Base-by-base conservation (phyloP, 1,284 basidiomycete genomes). In the Pseudozyma tsukubaensis region DNA sequence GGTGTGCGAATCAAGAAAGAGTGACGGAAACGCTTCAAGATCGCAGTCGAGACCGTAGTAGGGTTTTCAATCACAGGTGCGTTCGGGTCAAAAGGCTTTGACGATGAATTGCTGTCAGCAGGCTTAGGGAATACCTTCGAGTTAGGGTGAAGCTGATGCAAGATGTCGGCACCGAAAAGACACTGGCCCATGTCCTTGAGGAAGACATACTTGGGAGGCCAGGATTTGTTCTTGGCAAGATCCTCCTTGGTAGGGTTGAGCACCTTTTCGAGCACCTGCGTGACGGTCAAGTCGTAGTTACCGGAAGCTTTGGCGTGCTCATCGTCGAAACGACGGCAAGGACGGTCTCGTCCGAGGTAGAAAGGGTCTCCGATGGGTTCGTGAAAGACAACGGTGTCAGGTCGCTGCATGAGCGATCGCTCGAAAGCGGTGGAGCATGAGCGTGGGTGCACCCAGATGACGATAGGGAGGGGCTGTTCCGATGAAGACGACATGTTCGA, bases 121-220 rank as follows among this genome's bases (percentile, higher is more conserved):
- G 64, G 53, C 13, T 60, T 59, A n/a, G 72, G 76, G 62, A 78
- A 82, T 10, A 78, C 71, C 24, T 69, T 72, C 19, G 81, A 82
- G 19, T 71, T 51, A 2, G 76, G 74, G 49, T 82, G 80, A 29
- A 82, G 68, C 47, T 64, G 67, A 32, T 68, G 61, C 14, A 82
- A 60, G n/a, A 66, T 29, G 5, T 65, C 58, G 50, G 66, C 67
- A 12, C 72, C 55, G 68, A 82, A 79, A 45, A 80, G 62, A 52
- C 78, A 82, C 49, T 80, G 81, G 35, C 80, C 81, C 81, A 82
- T 82, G 45, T 82, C 81, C 63, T 81, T 82, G 62, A 81, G 73
- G 56, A 82, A 82, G 40, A 82, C 47, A 54, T 78, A 81, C 53
- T 73, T 73, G 60, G 65, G 72, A 3, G 68, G 64, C 45, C 59